These are phyloP conservation scores for Nannochloropsis gaditana DNA, from an alignment of 108 stramenopile genomes.

Conservation along the genomic window DNA sequence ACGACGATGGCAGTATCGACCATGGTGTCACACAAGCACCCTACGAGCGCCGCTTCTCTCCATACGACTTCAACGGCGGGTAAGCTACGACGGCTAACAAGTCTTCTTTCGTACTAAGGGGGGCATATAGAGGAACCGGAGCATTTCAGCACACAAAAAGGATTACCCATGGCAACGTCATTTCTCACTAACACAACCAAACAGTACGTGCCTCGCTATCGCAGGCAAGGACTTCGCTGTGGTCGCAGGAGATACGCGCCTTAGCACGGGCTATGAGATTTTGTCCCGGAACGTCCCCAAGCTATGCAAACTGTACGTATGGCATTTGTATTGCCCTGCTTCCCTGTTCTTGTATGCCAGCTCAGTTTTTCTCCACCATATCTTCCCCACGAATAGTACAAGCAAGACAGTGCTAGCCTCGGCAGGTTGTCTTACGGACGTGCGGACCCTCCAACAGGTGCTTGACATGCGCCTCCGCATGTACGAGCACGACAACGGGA, in stretches of 20 bases:
- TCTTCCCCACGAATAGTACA: constrained; percentile 39
- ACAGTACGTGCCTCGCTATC: constrained; percentile 39
- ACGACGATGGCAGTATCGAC: constrained; percentile 29
- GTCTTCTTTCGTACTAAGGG: neutral
- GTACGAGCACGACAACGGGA: constrained; percentile 88
- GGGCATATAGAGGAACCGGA: neutral
- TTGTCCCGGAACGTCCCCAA: constrained; percentile 74
- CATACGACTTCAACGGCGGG: constrained; percentile 50
- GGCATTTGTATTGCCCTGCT: neutral
- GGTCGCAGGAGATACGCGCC: constrained; percentile 87
- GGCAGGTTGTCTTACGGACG: constrained; percentile 92
- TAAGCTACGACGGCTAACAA: constrained; percentile 7
- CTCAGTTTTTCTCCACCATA: neutral
- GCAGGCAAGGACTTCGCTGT: constrained; percentile 73
- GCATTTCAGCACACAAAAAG: neutral
- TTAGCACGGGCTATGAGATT: constrained; percentile 85
- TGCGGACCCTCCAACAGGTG: constrained; percentile 79
- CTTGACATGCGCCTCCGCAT: constrained; percentile 66
- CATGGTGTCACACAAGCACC: constrained; percentile 44
- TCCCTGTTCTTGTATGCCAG: neutral
- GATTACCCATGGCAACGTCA: neutral
- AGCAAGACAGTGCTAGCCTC: constrained; percentile 77
- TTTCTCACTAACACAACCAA: neutral
- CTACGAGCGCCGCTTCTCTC: constrained; percentile 43
- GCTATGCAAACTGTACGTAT: constrained; percentile 36